Evolutionary conservation across 1,284 basidiomycete genomes (phyloP).

Genomic region (Macrocystidia cucumis): DNA sequence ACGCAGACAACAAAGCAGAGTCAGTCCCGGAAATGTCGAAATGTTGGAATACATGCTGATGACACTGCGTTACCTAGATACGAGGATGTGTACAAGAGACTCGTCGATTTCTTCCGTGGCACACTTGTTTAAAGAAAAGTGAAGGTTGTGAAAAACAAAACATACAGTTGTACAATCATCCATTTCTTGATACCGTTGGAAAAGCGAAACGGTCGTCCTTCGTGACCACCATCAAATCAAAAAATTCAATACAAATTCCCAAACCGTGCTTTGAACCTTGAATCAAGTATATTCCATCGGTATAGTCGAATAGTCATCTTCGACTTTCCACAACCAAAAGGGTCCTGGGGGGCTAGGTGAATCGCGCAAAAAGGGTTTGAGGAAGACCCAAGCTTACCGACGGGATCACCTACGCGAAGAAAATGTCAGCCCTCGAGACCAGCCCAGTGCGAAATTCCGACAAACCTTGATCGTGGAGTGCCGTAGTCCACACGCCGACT

Average conservation of each 20-base stretch:
- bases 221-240: slow-evolving; percentile 1
- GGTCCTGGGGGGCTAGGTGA: slow-evolving; percentile 30
- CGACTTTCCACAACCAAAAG: slow-evolving; percentile 58
- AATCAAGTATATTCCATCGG: slow-evolving; percentile 27
- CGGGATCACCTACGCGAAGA: slow-evolving; percentile 44
- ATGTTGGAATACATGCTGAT: too few relatives aligned
- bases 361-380: not conserved
- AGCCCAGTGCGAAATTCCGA: slow-evolving; percentile 5
- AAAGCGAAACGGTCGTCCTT: too few relatives aligned
- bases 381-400: slow-evolving; percentile 41
- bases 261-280: slow-evolving; percentile 5
- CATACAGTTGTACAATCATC: too few relatives aligned
- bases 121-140: slow-evolving; percentile 12
- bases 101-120: slow-evolving; percentile 42
- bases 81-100: slow-evolving; percentile 54
- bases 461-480: slow-evolving; percentile 47
- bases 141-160: too few relatives aligned
- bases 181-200: too few relatives aligned
- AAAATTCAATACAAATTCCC: not conserved
- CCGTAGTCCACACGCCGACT: slow-evolving; percentile 59
- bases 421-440: slow-evolving; percentile 5
- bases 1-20: slow-evolving; percentile 58
- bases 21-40: slow-evolving; percentile 23
- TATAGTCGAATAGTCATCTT: slow-evolving; percentile 20
- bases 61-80: too few relatives aligned